Percentiles rank a stretch among this genome's conserved stretches.
phyloP scores from a whole-genome alignment of 116 monocot genomes.

The Iris pallida region DNA sequence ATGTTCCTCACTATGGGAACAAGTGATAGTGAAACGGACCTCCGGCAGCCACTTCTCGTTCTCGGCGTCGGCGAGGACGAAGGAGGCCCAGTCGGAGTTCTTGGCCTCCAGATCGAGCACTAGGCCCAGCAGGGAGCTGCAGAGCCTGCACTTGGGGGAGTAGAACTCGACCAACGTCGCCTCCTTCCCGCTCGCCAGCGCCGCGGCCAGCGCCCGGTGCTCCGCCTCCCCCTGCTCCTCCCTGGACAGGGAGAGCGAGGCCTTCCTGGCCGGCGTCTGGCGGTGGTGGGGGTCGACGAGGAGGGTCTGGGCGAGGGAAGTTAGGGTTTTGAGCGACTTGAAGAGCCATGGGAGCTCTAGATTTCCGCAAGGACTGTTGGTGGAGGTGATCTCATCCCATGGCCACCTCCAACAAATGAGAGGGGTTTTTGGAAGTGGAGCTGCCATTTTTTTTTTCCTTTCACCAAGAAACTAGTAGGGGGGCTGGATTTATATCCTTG shows the following conservation, averaged over 20 bases:
- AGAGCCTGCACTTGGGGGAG: constrained; percentile 82
- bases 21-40: constrained; percentile 25
- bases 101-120: constrained; percentile 64
- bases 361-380: constrained; percentile 33
- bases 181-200: constrained; percentile 66
- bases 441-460: constrained; percentile 11
- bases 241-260: constrained; percentile 2
- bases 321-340: constrained; percentile 52
- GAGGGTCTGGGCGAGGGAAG: constrained; percentile 30
- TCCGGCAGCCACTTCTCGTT: constrained; percentile 87
- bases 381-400: constrained; percentile 20
- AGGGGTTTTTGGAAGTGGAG: constrained; percentile 15
- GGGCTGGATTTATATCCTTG: too few relatives aligned
- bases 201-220: constrained; percentile 72
- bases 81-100: constrained; percentile 52
- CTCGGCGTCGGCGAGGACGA: constrained; percentile 88
- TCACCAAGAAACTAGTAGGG: too few relatives aligned
- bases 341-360: constrained; percentile 48
- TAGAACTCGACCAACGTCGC: constrained; percentile 92
- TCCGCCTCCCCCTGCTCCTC: constrained; percentile 73
- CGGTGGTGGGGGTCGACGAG: constrained; percentile 15
- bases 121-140: constrained; percentile 57
- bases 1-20: too few relatives aligned
- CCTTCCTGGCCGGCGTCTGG: neutral
- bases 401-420: constrained; percentile 59